phyloP scores from a whole-genome alignment of 176 grass and related monocot genomes.

The Carex myosuroides region DNA sequence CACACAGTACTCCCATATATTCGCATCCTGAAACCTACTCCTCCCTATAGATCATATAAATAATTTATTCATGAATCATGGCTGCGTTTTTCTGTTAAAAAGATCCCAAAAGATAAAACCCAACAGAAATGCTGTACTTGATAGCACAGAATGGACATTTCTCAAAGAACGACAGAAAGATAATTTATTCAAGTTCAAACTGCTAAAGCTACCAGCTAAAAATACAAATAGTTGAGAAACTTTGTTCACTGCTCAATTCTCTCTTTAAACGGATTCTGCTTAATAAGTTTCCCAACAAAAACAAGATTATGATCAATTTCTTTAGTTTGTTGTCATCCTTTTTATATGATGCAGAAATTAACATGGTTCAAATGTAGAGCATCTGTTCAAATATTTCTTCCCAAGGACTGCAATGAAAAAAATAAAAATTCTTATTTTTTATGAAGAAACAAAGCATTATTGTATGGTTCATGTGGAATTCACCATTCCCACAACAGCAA shows the following conservation, averaged over 20 bases:
- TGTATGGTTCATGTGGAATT: background rate
- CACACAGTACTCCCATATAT: conserved; percentile 64
- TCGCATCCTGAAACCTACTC: conserved; percentile 82
- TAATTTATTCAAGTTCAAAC: background rate
- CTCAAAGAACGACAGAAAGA: background rate
- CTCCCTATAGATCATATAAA: conserved; percentile 43
- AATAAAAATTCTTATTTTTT: background rate
- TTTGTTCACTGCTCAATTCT: background rate
- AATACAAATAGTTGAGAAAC: background rate
- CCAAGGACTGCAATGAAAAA: background rate
- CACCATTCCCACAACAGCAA: background rate
- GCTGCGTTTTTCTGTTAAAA: background rate
- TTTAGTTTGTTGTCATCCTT: background rate
- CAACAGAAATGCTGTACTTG: background rate
- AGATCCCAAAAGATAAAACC: background rate
- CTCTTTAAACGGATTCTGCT: background rate
- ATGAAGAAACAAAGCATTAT: background rate
- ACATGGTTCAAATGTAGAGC: background rate
- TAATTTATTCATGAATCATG: conserved; percentile 17
- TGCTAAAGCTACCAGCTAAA: background rate
- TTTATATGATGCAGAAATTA: background rate
- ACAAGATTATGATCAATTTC: background rate
- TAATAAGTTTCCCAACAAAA: background rate
- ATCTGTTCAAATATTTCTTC: background rate
- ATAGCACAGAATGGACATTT: background rate